Conservation (phyloP, 139 green algal genomes). For the Coelastrella sp. region DNA sequence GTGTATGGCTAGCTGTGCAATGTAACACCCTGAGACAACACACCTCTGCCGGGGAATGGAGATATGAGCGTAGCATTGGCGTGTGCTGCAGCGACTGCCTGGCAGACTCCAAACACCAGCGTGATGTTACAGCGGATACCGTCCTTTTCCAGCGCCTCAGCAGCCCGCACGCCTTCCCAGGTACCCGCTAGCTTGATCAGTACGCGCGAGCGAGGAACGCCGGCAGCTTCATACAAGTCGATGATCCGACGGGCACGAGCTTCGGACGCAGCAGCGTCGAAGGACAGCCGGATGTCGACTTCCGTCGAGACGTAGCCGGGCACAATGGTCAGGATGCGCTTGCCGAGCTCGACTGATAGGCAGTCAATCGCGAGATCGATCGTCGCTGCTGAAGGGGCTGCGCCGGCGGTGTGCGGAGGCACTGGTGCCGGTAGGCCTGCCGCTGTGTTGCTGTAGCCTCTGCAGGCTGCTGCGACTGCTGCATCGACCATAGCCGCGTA, state of each 20-base stretch:
- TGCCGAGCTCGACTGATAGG: slow-evolving; percentile 62
- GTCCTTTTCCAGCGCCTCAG: slow-evolving; percentile 52
- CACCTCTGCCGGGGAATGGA: slow-evolving; percentile 52
- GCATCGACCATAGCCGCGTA: slow-evolving; percentile 52
- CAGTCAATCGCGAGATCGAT: slow-evolving; percentile 66
- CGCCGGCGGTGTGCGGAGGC: background rate
- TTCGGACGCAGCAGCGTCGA: slow-evolving; percentile 54
- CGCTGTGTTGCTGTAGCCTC: slow-evolving; percentile 21
- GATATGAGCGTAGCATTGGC: slow-evolving; percentile 58
- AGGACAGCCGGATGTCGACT: slow-evolving; percentile 60
- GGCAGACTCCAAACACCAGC: slow-evolving; percentile 62
- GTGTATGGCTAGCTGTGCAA: too few relatives aligned
- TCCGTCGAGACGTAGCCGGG: slow-evolving; percentile 68
- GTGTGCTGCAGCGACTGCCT: slow-evolving; percentile 61
- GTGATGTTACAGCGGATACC: slow-evolving; percentile 70
- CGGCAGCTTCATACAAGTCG: slow-evolving; percentile 59
- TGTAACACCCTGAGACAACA: too few relatives aligned
- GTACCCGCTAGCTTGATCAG: slow-evolving; percentile 71
- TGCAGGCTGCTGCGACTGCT: slow-evolving; percentile 51
- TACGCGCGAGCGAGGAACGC: slow-evolving; percentile 51
- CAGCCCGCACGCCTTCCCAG: slow-evolving; percentile 64
- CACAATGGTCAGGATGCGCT: slow-evolving; percentile 56
- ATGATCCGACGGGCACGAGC: slow-evolving; percentile 60
- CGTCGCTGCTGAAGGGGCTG: slow-evolving; percentile 17
- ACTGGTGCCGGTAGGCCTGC: slow-evolving; percentile 15